Evolutionary conservation across 768 basidiomycete species (phyloP).

Genomic region (Lactarius pseudohatsudake): DNA sequence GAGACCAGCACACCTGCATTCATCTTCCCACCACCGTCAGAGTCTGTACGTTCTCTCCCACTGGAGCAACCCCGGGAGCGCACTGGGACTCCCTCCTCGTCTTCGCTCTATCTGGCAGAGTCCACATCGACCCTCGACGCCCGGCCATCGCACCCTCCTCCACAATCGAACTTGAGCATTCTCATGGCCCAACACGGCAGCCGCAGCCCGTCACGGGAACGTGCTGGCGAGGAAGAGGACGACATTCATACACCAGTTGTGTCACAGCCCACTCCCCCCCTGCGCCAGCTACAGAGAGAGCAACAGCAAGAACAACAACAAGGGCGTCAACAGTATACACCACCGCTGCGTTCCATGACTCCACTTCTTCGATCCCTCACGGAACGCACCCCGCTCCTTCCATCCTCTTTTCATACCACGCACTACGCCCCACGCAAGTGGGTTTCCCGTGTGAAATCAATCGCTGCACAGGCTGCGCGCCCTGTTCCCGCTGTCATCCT

Average conservation of each 20-base stretch:
- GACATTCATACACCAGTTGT: constrained; percentile 12
- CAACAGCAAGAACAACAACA: neutral
- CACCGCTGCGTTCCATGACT: neutral
- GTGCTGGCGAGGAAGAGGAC: constrained; percentile 10
- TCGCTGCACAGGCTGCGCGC: constrained; percentile 30
- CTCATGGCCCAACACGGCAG: constrained; percentile 35
- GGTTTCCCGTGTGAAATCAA: constrained; percentile 14
- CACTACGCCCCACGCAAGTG: constrained; percentile 18
- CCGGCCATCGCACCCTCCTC: constrained; percentile 23
- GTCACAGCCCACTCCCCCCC: constrained; percentile 6
- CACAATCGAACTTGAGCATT: constrained; percentile 40
- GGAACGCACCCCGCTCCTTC: constrained; percentile 25
- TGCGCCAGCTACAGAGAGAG: neutral
- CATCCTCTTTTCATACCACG: constrained; percentile 11
- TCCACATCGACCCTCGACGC: constrained; percentile 28
- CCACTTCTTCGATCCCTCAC: constrained; percentile 20
- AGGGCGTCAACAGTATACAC: neutral
- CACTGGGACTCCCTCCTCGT: constrained; percentile 33
- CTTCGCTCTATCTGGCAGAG: constrained; percentile 29
- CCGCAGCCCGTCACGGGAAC: constrained; percentile 18
- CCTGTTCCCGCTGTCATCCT: constrained; percentile 83
- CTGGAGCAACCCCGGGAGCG: constrained; percentile 21
- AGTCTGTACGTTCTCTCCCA: constrained; percentile 19
- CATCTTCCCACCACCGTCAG: constrained; percentile 24
- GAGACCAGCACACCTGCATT: constrained; percentile 25